Evolutionary conservation across 345 rosid species (phyloP).

Genomic region (Salix exigua): DNA sequence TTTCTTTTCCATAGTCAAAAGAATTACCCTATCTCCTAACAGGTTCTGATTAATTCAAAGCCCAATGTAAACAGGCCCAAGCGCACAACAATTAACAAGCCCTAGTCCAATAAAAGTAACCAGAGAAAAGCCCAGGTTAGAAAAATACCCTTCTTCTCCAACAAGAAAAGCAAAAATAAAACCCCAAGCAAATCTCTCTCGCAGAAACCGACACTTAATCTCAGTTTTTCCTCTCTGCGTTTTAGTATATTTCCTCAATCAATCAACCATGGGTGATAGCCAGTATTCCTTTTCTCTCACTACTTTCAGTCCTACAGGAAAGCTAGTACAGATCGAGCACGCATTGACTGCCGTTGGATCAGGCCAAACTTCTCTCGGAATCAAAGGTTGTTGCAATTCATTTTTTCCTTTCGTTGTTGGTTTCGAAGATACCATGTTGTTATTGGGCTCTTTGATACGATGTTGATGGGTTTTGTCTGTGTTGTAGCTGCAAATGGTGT

Average conservation of each 20-base stretch:
- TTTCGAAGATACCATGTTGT: background rate
- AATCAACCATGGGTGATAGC: conserved; percentile 72
- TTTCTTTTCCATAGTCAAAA: too few relatives aligned
- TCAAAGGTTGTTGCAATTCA: conserved; percentile 48
- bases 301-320: conserved; percentile 96
- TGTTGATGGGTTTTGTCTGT: background rate
- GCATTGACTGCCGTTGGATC: conserved; percentile 93
- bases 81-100: background rate
- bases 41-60: background rate
- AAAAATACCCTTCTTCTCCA: background rate
- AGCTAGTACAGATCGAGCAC: conserved; percentile 97
- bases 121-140: background rate
- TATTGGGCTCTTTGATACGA: background rate
- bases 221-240: background rate
- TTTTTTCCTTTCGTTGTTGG: background rate
- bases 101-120: background rate
- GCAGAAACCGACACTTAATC: background rate
- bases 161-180: background rate
- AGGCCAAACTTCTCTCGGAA: conserved; percentile 91
- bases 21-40: too few relatives aligned
- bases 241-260: background rate
- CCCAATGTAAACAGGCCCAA: background rate
- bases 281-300: conserved; percentile 95
- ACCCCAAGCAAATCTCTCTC: background rate
- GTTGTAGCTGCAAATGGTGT: conserved; percentile 89